phyloP scores from a whole-genome alignment of 768 basidiomycete species.

The Suillus alpinus region DNA sequence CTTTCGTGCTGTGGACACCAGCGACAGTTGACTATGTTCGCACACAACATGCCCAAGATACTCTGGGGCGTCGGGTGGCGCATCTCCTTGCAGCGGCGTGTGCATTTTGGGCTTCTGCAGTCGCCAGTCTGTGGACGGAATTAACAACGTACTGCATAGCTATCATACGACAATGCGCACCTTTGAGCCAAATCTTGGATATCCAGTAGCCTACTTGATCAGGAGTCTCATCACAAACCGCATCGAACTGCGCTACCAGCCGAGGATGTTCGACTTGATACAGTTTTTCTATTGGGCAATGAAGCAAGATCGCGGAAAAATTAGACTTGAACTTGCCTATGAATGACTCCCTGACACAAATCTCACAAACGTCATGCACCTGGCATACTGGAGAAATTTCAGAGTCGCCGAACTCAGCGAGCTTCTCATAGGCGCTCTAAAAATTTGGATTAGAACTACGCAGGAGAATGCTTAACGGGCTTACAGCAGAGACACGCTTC shows the following conservation, averaged over 20 bases:
- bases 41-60: slow-evolving; percentile 64
- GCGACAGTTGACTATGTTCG: slow-evolving; percentile 63
- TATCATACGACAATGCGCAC: slow-evolving; percentile 34
- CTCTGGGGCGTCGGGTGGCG: slow-evolving; percentile 58
- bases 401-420: slow-evolving; percentile 40
- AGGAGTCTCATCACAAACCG: slow-evolving; percentile 40
- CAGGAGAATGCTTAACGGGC: slow-evolving; percentile 6
- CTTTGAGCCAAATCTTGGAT: slow-evolving; percentile 78
- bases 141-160: slow-evolving; percentile 1
- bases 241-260: slow-evolving; percentile 58
- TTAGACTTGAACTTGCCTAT: slow-evolving; percentile 39
- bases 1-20: slow-evolving; percentile 52
- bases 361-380: slow-evolving; percentile 53
- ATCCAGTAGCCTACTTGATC: slow-evolving; percentile 61
- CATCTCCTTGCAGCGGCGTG: slow-evolving; percentile 51
- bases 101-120: slow-evolving; percentile 77
- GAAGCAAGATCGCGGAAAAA: slow-evolving; percentile 1
- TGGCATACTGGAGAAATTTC: slow-evolving; percentile 46
- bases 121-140: slow-evolving; percentile 61
- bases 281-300: slow-evolving; percentile 50
- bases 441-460: not conserved
- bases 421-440: slow-evolving; percentile 25
- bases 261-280: slow-evolving; percentile 70
- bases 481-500: slow-evolving; percentile 65
- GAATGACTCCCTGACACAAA: slow-evolving; percentile 59